Conservation (phyloP, 805 yeast genomes). For the Peterozyma toletana region DNA sequence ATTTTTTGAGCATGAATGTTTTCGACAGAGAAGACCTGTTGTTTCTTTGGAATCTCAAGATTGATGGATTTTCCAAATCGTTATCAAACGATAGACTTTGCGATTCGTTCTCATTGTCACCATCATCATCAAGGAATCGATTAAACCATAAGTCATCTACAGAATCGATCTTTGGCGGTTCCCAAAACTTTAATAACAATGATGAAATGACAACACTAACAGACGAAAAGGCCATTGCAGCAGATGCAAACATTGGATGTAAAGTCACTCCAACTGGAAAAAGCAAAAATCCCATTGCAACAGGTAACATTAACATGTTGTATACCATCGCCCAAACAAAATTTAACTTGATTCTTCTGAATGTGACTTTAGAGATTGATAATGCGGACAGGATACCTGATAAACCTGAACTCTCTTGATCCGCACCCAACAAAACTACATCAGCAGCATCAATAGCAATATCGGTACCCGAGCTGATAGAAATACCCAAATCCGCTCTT, state of each 20-base stretch:
- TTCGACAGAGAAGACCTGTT: neutral
- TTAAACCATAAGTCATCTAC: conserved; percentile 16
- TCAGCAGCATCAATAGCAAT: conserved; percentile 97
- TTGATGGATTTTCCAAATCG: neutral
- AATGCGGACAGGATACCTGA: conserved; percentile 52
- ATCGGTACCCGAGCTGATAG: conserved; percentile 89
- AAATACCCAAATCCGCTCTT: conserved; percentile 82
- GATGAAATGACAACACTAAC: conserved; percentile 84
- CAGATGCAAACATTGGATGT: conserved; percentile 85
- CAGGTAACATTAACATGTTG: conserved; percentile 79
- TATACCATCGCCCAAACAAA: conserved; percentile 84
- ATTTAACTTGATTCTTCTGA: conserved; percentile 69
- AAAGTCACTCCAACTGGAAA: conserved; percentile 68
- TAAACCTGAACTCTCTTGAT: conserved; percentile 19
- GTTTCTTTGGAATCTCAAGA: neutral
- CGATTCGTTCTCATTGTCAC: conserved; percentile 10
- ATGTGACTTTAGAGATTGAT: conserved; percentile 64
- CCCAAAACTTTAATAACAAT: conserved; percentile 64
- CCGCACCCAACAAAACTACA: conserved; percentile 57
- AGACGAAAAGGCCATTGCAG: conserved; percentile 90
- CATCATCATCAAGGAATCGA: conserved; percentile 16
- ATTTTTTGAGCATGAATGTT: too few species aligned
- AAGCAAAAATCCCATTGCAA: conserved; percentile 87
- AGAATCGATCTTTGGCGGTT: conserved; percentile 17
- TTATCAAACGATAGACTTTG: neutral